Conservation (phyloP, 805 yeast genomes). For the Candida vaughaniae region DNA sequence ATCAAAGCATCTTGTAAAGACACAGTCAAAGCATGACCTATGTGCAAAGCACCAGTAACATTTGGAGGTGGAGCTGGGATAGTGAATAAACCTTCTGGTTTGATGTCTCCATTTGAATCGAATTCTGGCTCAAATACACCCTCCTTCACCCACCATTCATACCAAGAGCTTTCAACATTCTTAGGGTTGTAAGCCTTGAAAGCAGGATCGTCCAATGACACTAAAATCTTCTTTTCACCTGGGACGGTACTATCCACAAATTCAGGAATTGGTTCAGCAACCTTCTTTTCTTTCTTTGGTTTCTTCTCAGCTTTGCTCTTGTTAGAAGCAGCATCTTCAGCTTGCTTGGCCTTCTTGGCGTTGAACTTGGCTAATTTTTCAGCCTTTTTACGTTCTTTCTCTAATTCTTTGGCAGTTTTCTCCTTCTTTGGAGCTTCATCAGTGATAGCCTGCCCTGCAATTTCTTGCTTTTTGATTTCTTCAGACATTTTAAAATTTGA, state of each 20-base stretch:
- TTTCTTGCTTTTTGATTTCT: constrained; percentile 4
- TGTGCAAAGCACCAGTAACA: constrained; percentile 97
- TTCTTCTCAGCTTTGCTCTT: constrained; percentile 50
- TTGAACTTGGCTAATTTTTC: constrained; percentile 84
- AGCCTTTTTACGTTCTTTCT: constrained; percentile 84
- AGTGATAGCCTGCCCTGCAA: background rate
- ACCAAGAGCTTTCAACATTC: constrained; percentile 96
- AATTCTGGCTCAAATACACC: constrained; percentile 89
- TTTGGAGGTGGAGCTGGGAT: constrained; percentile 99
- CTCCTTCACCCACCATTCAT: constrained; percentile 91
- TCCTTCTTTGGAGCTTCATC: constrained; percentile 33
- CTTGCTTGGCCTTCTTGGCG: constrained; percentile 72
- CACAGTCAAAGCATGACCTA: constrained; percentile 96
- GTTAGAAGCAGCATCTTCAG: constrained; percentile 40
- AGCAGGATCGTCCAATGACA: constrained; percentile 87
- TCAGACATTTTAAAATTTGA: constrained; percentile 3
- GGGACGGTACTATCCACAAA: constrained; percentile 79
- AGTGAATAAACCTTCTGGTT: constrained; percentile 81
- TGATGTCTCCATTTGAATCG: constrained; percentile 66
- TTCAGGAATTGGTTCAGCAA: constrained; percentile 74
- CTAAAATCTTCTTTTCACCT: constrained; percentile 89
- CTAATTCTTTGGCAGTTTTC: constrained; percentile 78
- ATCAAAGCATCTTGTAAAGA: constrained; percentile 92
- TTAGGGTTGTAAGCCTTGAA: constrained; percentile 91
- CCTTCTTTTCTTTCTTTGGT: constrained; percentile 68